Conservation (phyloP, 2,329 filamentous ascomycete species). For the Aaosphaeria arxii region DNA sequence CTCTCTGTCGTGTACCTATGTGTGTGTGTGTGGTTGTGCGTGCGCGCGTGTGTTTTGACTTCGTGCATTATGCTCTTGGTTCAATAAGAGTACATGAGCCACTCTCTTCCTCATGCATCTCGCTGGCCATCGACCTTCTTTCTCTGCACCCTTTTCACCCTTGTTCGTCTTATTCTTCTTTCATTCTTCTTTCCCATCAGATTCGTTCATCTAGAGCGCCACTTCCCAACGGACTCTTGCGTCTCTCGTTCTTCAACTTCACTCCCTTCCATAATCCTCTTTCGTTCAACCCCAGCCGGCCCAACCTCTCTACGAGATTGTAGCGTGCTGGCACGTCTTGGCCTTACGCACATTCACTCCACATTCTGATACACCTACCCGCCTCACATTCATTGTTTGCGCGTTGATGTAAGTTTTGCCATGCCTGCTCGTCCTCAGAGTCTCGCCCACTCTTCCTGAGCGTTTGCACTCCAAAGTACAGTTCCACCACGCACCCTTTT, state of each 20-base stretch:
- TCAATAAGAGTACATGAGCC: constrained; percentile 23
- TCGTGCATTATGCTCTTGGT: too few species aligned
- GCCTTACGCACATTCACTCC: constrained; percentile 26
- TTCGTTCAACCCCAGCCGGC: constrained; percentile 6
- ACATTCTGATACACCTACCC: constrained; percentile 20
- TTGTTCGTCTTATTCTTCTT: constrained; percentile 10
- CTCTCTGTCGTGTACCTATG: constrained; percentile 7
- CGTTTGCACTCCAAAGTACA: too few species aligned
- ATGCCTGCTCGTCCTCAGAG: constrained; percentile 6
- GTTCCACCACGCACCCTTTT: too few species aligned
- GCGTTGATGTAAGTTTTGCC: constrained; percentile 34
- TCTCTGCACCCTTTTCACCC: constrained; percentile 12
- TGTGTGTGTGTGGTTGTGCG: too few species aligned
- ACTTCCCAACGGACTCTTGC: neutral
- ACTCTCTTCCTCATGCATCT: constrained; percentile 11
- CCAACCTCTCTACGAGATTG: constrained; percentile 1
- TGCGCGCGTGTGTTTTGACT: too few species aligned
- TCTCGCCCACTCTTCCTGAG: too few species aligned
- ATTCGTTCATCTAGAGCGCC: neutral
- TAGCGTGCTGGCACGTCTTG: constrained; percentile 40
- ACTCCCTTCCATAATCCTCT: constrained; percentile 5
- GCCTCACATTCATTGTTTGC: constrained; percentile 25
- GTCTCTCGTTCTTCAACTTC: constrained; percentile 5
- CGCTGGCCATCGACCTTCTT: constrained; percentile 12
- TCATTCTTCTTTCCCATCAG: constrained; percentile 19